A percentile compares a stretch with the other conserved stretches of the same genome.
These are phyloP conservation scores for Eutrema heterophyllum DNA, from an alignment of 345 rosid species.

Conservation along the genomic window DNA sequence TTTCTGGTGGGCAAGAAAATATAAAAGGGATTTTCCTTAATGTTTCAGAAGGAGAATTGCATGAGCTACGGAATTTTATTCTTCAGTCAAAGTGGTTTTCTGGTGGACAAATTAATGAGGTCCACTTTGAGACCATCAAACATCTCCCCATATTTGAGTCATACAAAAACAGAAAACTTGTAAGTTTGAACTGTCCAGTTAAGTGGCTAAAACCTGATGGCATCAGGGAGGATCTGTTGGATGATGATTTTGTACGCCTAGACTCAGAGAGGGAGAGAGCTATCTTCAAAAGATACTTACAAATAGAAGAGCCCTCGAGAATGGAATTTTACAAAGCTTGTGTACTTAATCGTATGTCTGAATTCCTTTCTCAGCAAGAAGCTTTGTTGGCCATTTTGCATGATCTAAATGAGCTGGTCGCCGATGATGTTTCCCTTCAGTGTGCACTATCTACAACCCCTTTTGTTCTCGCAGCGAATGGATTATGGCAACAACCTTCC, in stretches of 20 bases:
- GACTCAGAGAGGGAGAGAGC: constrained; percentile 84
- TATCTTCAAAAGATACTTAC: constrained; percentile 59
- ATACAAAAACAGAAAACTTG: constrained; percentile 60
- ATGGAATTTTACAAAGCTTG: constrained; percentile 71
- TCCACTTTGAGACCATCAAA: constrained; percentile 60
- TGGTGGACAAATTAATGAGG: constrained; percentile 62
- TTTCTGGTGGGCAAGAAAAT: constrained; percentile 57
- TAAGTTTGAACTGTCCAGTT: constrained; percentile 57
- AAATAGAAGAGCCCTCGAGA: constrained; percentile 64
- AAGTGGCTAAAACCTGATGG: constrained; percentile 86
- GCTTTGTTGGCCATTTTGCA: constrained; percentile 60
- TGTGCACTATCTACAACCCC: constrained; percentile 53
- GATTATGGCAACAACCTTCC: constrained; percentile 87
- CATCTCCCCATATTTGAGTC: constrained; percentile 86
- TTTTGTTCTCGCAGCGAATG: constrained; percentile 81
- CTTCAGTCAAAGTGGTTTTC: constrained; percentile 93
- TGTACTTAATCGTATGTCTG: constrained; percentile 85
- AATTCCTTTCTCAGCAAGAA: constrained; percentile 59
- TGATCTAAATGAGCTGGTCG: constrained; percentile 69
- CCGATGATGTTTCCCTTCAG: constrained; percentile 59
- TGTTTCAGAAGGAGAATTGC: constrained; percentile 81
- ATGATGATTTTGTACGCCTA: constrained; percentile 76
- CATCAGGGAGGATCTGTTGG: constrained; percentile 68
- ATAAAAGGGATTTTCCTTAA: constrained; percentile 50
- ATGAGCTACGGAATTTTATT: constrained; percentile 80